Percentiles rank a stretch among this genome's conserved stretches.
Conservation (phyloP, 441 rosid genomes). For the Jatropha multifida region DNA sequence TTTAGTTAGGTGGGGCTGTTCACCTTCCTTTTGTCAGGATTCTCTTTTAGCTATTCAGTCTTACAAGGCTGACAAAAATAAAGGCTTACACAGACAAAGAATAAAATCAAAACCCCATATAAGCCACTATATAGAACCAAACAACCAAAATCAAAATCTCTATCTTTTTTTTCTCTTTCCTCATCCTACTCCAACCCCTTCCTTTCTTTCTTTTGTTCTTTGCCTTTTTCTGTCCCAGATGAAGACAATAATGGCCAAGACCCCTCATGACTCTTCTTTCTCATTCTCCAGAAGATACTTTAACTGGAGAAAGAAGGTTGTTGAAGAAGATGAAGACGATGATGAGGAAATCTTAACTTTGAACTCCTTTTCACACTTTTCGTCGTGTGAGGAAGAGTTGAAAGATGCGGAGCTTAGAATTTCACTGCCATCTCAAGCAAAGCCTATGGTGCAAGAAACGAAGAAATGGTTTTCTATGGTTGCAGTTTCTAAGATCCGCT, state of each 20-base stretch:
- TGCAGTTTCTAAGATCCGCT: slow-evolving; percentile 57
- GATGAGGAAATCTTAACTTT: slow-evolving; percentile 37
- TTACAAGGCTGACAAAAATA: slow-evolving; percentile 24
- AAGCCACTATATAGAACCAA: slow-evolving; percentile 16
- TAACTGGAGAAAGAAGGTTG: slow-evolving; percentile 71
- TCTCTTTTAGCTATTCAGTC: slow-evolving; percentile 30
- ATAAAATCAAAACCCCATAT: slow-evolving; percentile 19
- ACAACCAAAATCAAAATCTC: slow-evolving; percentile 33
- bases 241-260: slow-evolving; percentile 65
- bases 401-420: slow-evolving; percentile 19
- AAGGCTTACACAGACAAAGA: neutral
- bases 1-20: slow-evolving; percentile 61
- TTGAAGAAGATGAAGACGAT: slow-evolving; percentile 51
- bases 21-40: slow-evolving; percentile 54
- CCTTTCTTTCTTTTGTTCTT: neutral
- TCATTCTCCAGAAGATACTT: slow-evolving; percentile 61
- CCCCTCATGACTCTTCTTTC: slow-evolving; percentile 54
- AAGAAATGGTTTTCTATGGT: slow-evolving; percentile 57
- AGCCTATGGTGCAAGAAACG: slow-evolving; percentile 19
- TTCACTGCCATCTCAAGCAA: slow-evolving; percentile 6
- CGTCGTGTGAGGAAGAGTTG: slow-evolving; percentile 23
- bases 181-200: neutral
- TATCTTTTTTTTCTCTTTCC: slow-evolving; percentile 19
- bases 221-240: slow-evolving; percentile 22
- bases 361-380: slow-evolving; percentile 32